These are phyloP conservation scores for Cyclaneusma minus DNA, from an alignment of 2,329 filamentous ascomycete species.

Conservation along the genomic window DNA sequence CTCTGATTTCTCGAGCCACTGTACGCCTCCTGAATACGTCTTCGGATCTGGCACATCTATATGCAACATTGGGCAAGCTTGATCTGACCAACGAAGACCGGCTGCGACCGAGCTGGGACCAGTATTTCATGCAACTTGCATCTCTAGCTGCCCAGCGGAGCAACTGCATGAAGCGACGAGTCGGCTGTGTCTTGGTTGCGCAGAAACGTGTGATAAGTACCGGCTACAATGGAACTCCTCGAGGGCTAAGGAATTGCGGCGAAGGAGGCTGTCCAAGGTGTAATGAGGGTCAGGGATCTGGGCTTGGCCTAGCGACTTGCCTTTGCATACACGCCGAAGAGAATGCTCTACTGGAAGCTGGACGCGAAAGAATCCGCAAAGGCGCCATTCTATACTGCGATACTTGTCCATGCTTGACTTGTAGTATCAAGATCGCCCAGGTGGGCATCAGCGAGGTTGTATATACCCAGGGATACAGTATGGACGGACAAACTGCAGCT, in stretches of 20 bases:
- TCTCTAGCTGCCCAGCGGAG: conserved; percentile 77
- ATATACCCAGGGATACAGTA: conserved; percentile 85
- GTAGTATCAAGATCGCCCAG: conserved; percentile 96
- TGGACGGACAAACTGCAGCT: conserved; percentile 71
- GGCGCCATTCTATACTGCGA: conserved; percentile 82
- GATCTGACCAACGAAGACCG: conserved; percentile 66
- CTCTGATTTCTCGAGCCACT: conserved; percentile 67
- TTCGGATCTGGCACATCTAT: conserved; percentile 52
- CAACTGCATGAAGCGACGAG: conserved; percentile 97
- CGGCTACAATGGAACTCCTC: conserved; percentile 94
- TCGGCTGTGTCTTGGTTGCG: conserved; percentile 83
- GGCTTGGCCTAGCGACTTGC: conserved; percentile 68
- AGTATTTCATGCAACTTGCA: conserved; percentile 96
- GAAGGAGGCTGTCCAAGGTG: conserved; percentile 84
- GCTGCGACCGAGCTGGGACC: conserved; percentile 82
- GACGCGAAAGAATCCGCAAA: conserved; percentile 73
- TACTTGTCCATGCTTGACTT: conserved; percentile 92
- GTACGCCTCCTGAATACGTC: conserved; percentile 80
- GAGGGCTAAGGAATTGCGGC: conserved; percentile 76
- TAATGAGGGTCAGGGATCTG: conserved; percentile 57
- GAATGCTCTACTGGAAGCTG: conserved; percentile 89
- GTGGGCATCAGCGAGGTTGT: conserved; percentile 93
- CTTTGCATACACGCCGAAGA: conserved; percentile 97
- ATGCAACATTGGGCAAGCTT: conserved; percentile 55
- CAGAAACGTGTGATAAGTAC: conserved; percentile 82